phyloP scores from a whole-genome alignment of 257 asterid species.

The Fraxinus americana region DNA sequence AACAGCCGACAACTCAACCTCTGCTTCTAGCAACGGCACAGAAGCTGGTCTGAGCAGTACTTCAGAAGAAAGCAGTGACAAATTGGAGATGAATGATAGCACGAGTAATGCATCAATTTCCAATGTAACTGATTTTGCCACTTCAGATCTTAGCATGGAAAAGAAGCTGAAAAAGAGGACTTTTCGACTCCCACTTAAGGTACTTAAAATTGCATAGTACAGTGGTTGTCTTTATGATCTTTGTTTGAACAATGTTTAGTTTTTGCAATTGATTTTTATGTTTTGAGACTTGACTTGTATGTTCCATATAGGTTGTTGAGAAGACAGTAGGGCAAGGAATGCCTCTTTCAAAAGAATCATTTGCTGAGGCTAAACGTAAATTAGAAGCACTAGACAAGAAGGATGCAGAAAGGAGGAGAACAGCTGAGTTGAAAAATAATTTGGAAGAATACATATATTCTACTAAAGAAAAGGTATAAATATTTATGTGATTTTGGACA shows the following conservation, averaged over 20 bases:
- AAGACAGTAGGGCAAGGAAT: constrained; percentile 83
- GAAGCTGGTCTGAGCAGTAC: constrained; percentile 46
- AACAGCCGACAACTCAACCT: constrained; percentile 75
- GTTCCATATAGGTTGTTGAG: constrained; percentile 61
- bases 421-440: constrained; percentile 93
- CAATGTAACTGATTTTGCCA: constrained; percentile 46
- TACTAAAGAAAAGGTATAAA: constrained; percentile 84
- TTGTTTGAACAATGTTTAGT: constrained; percentile 1
- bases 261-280: constrained; percentile 6
- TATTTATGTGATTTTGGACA: constrained; percentile 12
- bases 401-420: constrained; percentile 92
- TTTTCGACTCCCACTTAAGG: constrained; percentile 90
- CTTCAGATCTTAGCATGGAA: constrained; percentile 61
- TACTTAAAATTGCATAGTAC: constrained; percentile 21
- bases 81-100: constrained; percentile 46
- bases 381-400: constrained; percentile 80
- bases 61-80: constrained; percentile 63
- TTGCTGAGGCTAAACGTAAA: constrained; percentile 63
- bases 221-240: constrained; percentile 1
- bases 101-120: constrained; percentile 42
- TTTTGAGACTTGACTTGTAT: constrained; percentile 24
- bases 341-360: constrained; percentile 73
- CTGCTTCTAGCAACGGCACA: constrained; percentile 59
- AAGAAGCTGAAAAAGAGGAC: constrained; percentile 91
- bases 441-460: constrained; percentile 94